These are phyloP conservation scores for Pseudevernia furfuracea DNA, from an alignment of 495 filamentous ascomycete genomes.

Conservation along the genomic window DNA sequence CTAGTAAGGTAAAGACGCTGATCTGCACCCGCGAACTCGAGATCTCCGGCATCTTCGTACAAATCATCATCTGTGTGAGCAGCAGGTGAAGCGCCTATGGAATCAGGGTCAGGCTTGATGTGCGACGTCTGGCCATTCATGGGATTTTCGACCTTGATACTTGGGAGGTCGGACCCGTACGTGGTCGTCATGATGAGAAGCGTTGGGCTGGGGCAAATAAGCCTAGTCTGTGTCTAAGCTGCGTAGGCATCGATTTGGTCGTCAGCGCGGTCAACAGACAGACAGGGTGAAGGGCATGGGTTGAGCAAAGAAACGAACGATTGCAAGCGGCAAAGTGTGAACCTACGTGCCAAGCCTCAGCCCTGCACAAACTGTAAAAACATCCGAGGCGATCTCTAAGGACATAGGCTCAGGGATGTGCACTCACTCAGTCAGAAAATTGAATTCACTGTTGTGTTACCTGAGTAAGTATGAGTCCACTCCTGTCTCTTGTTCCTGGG, in stretches of 20 bases:
- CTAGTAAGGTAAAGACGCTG: slow-evolving; percentile 64
- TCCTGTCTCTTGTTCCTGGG: neutral
- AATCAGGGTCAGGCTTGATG: slow-evolving; percentile 65
- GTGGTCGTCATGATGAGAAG: slow-evolving; percentile 15
- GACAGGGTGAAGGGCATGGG: no score
- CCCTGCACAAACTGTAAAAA: neutral
- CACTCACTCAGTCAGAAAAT: no score
- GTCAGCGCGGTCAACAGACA: neutral
- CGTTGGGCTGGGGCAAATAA: neutral
- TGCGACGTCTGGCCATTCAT: slow-evolving; percentile 17
- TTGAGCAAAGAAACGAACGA: neutral
- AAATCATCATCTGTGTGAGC: slow-evolving; percentile 64
- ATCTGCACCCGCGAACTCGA: slow-evolving; percentile 59
- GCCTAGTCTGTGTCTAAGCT: neutral
- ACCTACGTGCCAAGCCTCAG: neutral
- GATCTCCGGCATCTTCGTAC: slow-evolving; percentile 82
- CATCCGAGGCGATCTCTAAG: no score
- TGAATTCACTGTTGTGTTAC: no score
- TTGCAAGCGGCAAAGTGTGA: neutral
- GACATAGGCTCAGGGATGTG: no score
- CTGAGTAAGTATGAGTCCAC: neutral
- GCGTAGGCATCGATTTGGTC: neutral
- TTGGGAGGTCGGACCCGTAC: slow-evolving; percentile 15
- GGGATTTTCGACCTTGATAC: slow-evolving; percentile 22
- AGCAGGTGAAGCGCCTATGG: slow-evolving; percentile 46